Base-by-base conservation (phyloP, 441 rosid species). In the Adansonia rubrostipa region DNA sequence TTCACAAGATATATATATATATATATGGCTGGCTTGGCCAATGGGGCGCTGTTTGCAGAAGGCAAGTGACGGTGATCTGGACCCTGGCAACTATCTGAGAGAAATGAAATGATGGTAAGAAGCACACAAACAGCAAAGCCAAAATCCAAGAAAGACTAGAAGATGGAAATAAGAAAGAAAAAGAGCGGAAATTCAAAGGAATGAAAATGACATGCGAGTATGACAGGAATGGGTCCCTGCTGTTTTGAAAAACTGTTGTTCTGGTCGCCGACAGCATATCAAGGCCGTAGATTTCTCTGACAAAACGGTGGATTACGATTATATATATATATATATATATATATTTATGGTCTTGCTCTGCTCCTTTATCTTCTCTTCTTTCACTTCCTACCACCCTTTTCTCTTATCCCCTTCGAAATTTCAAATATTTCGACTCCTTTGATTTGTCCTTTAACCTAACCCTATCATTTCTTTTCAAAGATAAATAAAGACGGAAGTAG, bases 221-320 rank as follows among this genome's bases (percentile, higher is more conserved):
- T 19, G 63, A n/a, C 9, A 9, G 62, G 65, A 56, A 9, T 57
- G 83, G 85, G 84, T 15, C 86, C 84, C 66, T 40, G 17, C 0
- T 5, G 5, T 33, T 80, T 82, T 82, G 87, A 78, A 80, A 71
- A 80, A 48, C 53, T 80, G 87, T 44, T 1, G 73, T 17, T 79
- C 6, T n/a, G 47, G 77, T 84, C 85, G 74, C 87, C 88, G 88
- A 86, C 88, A 84, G 1, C 53, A 80, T 80, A 76, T 78, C 77
- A 54, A 68, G 64, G 48, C 9, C 79, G 77, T 69, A 73, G 82
- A 83, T 81, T 80, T 69, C n/a, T 54, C 77, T 73, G 83, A 79
- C 83, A 63, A 28, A 40, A 72, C 82, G 65, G 56, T 67, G 74
- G 65, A 19, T 36, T 5, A 20, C 2, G 47, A 67, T 36, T 22